These are phyloP conservation scores for Cyathus striatus DNA, from an alignment of 768 basidiomycete genomes.

Conservation along the genomic window DNA sequence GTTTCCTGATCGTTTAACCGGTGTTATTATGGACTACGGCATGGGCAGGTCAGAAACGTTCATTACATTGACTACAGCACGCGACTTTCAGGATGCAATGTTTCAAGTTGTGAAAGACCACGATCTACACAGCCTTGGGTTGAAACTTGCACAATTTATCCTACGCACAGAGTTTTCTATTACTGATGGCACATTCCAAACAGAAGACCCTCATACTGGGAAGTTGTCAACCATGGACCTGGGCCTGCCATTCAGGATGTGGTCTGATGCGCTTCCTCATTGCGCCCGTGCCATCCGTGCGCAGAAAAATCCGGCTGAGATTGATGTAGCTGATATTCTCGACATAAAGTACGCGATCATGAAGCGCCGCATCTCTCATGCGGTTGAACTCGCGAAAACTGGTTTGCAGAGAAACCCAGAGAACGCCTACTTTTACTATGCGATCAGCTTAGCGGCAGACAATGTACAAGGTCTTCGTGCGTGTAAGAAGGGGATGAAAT, in stretches of 20 bases:
- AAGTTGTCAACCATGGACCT: conserved; percentile 31
- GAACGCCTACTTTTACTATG: conserved; percentile 62
- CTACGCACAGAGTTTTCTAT: conserved; percentile 58
- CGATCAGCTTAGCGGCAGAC: conserved; percentile 45
- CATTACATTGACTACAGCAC: conserved; percentile 31
- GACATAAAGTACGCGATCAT: conserved; percentile 59
- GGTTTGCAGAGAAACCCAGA: conserved; percentile 51
- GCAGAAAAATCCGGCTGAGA: conserved; percentile 32
- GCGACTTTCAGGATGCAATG: conserved; percentile 51
- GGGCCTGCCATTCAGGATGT: conserved; percentile 58
- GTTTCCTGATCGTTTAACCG: conserved; percentile 39
- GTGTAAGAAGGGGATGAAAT: conserved; percentile 63
- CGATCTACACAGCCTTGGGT: conserved; percentile 47
- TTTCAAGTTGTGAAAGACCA: conserved; percentile 38
- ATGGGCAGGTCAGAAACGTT: conserved; percentile 39
- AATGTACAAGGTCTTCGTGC: conserved; percentile 48
- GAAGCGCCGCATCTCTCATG: conserved; percentile 41
- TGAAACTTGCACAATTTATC: conserved; percentile 44
- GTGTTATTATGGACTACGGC: conserved; percentile 47
- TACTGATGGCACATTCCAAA: conserved; percentile 49
- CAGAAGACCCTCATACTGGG: conserved; percentile 37
- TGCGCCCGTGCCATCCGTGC: conserved; percentile 54
- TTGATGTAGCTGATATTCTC: conserved; percentile 56
- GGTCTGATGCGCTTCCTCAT: conserved; percentile 52
- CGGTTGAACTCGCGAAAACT: conserved; percentile 39